Percentiles rank a stretch among this genome's conserved stretches.
phyloP scores from a whole-genome alignment of 2,329 filamentous ascomycete species.

The Nigrograna mackinnonii region DNA sequence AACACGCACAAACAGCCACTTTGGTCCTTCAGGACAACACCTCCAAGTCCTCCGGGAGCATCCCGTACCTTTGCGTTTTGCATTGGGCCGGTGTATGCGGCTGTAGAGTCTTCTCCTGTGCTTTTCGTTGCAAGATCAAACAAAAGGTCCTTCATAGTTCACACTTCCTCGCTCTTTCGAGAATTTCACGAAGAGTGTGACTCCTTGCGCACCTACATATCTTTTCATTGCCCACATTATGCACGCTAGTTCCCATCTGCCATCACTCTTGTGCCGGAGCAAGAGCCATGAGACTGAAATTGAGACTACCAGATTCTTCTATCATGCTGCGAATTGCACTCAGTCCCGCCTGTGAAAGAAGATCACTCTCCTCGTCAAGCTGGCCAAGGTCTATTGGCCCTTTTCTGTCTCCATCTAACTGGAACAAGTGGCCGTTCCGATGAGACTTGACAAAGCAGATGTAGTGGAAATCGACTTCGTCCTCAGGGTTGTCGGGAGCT shows the following conservation, averaged over 20 bases:
- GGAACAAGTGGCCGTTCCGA: slow-evolving; percentile 25
- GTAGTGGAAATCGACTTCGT: slow-evolving; percentile 40
- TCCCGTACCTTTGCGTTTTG: slow-evolving; percentile 52
- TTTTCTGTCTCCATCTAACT: slow-evolving; percentile 36
- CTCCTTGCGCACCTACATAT: slow-evolving; percentile 57
- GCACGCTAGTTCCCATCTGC: not conserved
- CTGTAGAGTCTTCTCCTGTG: slow-evolving; percentile 42
- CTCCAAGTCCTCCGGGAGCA: slow-evolving; percentile 53
- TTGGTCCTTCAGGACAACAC: slow-evolving; percentile 42
- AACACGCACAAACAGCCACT: slow-evolving; percentile 51
- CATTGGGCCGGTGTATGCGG: slow-evolving; percentile 47
- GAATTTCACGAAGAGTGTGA: slow-evolving; percentile 52
- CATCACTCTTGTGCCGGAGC: slow-evolving; percentile 7
- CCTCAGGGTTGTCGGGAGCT: slow-evolving; percentile 28
- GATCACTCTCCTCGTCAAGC: slow-evolving; percentile 20
- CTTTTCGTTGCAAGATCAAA: slow-evolving; percentile 51
- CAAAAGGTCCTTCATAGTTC: slow-evolving; percentile 60
- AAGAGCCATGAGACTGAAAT: slow-evolving; percentile 36
- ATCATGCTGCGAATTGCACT: slow-evolving; percentile 21
- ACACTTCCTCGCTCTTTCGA: slow-evolving; percentile 52
- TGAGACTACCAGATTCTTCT: slow-evolving; percentile 17
- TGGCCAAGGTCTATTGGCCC: slow-evolving; percentile 32
- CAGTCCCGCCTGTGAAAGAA: slow-evolving; percentile 22
- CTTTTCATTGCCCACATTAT: not conserved
- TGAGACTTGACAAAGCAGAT: slow-evolving; percentile 34